Evolutionary conservation across 1,284 basidiomycete species (phyloP), one percentile per base, ranked within the genome.

Genomic region (Trichosporon asahii): DNA sequence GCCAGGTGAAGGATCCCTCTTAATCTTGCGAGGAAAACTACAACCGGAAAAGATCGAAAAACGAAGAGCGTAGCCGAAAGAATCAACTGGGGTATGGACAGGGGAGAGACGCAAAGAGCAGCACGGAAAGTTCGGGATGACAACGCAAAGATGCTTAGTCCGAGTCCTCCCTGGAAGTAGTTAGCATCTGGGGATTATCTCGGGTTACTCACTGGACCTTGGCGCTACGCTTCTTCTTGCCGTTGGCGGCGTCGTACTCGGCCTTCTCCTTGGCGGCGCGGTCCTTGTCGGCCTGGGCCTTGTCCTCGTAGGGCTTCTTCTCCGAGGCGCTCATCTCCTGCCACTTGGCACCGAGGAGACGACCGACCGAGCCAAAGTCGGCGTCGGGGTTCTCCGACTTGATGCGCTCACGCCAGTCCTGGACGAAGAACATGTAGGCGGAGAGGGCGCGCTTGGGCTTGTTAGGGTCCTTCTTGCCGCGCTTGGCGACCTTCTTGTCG

Each of bases 341-440:
- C 93, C 93, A 95, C 84, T 92, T 93, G 72, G 90, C 90, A 71
- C 93, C 93, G 70, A 95, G 88, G 66, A 94, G 87, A 82, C 93
- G 93, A 76, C 93, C 93, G 69, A 94, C 87, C 81, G 94, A 92
- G 90, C 95, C 95, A 81, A 98, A 98, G 71, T 90, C 88, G 46
- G 94, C 95, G 72, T 95, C 93, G 68, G 94, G 93, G 87, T 98
- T 97, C 86, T 96, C 95, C 69, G 88, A 80, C 89, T 95, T 96
- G 88, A 98, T 92, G 80, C 91, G 89, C 85, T 96, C 92, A 81
- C 95, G 89, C 90, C 92, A 92, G 85, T 95, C 95, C 84, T 95
- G 93, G 79, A 90, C 91, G 88, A 98, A 98, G 91, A 95, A 95
- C 95, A 98, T 97, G 87, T 97, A 98, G 68, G 95, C 94, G 66